phyloP scores from a whole-genome alignment of 208 protist genomes.

The Acanthamoeba quina region DNA sequence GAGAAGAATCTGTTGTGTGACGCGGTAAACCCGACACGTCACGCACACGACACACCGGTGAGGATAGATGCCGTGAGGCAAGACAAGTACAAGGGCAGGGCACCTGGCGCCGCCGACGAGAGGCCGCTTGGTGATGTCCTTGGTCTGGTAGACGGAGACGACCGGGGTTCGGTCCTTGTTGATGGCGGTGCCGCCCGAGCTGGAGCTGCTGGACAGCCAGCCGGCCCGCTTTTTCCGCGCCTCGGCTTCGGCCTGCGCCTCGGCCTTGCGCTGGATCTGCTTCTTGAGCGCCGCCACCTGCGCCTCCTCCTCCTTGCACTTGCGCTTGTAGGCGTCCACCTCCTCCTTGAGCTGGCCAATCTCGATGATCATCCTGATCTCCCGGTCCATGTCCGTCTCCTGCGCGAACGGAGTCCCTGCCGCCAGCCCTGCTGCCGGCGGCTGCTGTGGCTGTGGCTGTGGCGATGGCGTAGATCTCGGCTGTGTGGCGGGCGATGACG shows the following conservation, averaged over 20 bases:
- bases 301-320: background rate
- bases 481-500: too few species aligned
- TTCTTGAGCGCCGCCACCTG: background rate
- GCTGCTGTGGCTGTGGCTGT: background rate
- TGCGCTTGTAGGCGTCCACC: background rate
- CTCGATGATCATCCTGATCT: slow-evolving; percentile 23
- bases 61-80: too few species aligned
- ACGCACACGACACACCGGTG: too few species aligned
- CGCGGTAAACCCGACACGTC: too few species aligned
- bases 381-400: background rate
- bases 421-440: too few species aligned
- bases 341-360: slow-evolving; percentile 8
- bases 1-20: background rate
- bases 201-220: background rate
- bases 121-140: background rate
- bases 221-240: background rate
- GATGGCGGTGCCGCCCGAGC: background rate
- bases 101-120: slow-evolving; percentile 1
- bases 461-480: background rate
- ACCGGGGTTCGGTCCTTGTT: background rate
- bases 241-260: background rate
- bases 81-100: too few species aligned
- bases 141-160: background rate
- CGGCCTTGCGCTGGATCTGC: slow-evolving; percentile 8
- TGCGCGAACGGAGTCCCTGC: background rate